Percentiles rank a stretch among this genome's conserved stretches.
Conservation (phyloP, 257 asterid species). For the Fraxinus cuspidata region DNA sequence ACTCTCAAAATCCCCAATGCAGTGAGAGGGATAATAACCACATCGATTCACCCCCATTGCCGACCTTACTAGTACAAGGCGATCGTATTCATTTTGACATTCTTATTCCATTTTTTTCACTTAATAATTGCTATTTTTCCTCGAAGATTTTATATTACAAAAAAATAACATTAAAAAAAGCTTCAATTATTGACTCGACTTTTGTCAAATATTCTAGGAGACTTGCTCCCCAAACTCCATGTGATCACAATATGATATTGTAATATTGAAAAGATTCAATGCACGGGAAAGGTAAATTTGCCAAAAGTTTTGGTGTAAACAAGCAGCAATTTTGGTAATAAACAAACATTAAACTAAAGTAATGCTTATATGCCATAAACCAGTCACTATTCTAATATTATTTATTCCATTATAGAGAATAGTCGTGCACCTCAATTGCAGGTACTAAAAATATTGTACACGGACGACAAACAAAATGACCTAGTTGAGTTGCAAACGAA, state of each 20-base stretch:
- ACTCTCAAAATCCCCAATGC: too few species aligned
- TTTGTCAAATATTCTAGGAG: background rate
- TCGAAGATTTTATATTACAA: too few species aligned
- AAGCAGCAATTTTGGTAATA: background rate
- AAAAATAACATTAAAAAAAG: background rate
- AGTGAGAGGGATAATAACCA: too few species aligned
- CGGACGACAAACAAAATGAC: too few species aligned
- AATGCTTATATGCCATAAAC: background rate
- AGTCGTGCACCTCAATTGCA: background rate
- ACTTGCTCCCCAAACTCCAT: constrained; percentile 10
- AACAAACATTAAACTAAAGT: background rate
- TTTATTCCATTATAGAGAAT: background rate
- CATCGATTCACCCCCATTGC: too few species aligned
- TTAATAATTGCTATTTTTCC: too few species aligned
- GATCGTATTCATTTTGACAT: too few species aligned
- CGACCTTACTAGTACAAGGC: too few species aligned
- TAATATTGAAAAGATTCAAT: background rate
- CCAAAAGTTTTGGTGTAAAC: background rate
- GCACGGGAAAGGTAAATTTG: background rate
- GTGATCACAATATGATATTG: constrained; percentile 1
- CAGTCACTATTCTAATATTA: background rate
- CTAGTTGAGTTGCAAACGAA: too few species aligned
- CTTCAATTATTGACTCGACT: constrained; percentile 22
- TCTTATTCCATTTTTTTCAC: too few species aligned
- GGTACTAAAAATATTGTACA: background rate